Evolutionary conservation across 176 grass and related monocot species (phyloP), one percentile per base, ranked within the genome.

Genomic region (Zizania latifolia): DNA sequence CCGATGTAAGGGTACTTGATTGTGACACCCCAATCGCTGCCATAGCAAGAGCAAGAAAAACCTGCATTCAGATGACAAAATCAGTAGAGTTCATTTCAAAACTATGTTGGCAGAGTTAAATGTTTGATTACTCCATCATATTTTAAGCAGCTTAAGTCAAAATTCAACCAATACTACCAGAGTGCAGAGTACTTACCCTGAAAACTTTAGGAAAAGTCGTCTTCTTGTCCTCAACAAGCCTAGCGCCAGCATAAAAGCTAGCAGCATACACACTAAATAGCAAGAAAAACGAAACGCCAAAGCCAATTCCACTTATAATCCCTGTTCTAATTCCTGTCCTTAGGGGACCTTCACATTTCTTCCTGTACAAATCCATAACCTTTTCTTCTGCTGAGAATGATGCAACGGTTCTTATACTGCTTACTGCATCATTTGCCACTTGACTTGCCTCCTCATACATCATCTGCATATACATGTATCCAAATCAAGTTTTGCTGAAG

Each of bases 371-470:
- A 63, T 86, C 70, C 81, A 96, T 96, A 45, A 96, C 89, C 66
- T 96, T 96, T 26, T 92, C 89, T 85, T 96, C 93, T 44, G 89
- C 87, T 24, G 89, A 87, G 59, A 96, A 96, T 50, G 93, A 96
- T 40, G 81, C 89, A 35, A 96, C 87, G 30, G 93, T 96, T 83
- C 93, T 84, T 85, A 96, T 96, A 63, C 83, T 92, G 68, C 89
- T 85, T 46, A 96, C 93, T 17, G 93, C 93, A 75, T 96, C 93
- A 88, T 92, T 96, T 31, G 93, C 93, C 66, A 96, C 87, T 77
- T 96, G 93, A 78, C 93, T 96, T 28, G 93, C 93, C 75, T 96
- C 89, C 59, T 96, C 93, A 28, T 96, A 96, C 93, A 96, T 96
- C 75, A 86, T 87, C 93, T 96, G 82, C 76, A 72, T 79, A 22